Percentiles rank a stretch among this genome's conserved stretches.
Evolutionary conservation across 208 protist genomes (phyloP).

Genomic region (Porcisia deanei): DNA sequence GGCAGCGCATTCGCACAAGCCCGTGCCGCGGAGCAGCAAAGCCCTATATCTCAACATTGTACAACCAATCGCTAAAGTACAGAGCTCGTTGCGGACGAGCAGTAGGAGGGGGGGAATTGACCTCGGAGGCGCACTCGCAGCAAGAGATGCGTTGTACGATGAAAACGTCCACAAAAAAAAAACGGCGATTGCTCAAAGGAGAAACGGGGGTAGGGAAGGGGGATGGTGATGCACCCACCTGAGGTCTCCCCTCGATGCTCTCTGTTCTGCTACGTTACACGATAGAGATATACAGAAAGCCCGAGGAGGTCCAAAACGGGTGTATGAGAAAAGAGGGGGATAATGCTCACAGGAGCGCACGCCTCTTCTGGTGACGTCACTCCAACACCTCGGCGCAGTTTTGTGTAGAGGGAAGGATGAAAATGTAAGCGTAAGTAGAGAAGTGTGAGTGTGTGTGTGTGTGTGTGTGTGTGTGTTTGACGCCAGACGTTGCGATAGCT

Average conservation of each 20-base stretch:
- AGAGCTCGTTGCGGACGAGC: not conserved
- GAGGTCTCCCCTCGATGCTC: not conserved
- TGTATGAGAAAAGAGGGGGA: not conserved
- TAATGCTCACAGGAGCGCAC: not conserved
- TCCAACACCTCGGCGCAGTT: not conserved
- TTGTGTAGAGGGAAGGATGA: not conserved
- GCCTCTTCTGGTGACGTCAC: not conserved
- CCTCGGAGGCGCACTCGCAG: not conserved
- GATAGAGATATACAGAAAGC: not conserved
- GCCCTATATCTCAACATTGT: constrained; percentile 1
- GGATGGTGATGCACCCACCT: not conserved
- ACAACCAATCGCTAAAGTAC: not conserved
- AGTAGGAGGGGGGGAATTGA: too few species aligned
- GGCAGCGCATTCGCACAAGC: not conserved
- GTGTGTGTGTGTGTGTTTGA: not conserved
- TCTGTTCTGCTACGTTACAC: not conserved
- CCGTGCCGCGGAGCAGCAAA: constrained; percentile 1
- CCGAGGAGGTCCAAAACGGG: not conserved
- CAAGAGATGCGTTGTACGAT: not conserved
- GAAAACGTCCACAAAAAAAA: not conserved
- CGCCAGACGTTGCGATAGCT: not conserved
- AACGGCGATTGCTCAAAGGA: not conserved
- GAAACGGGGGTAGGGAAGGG: not conserved
- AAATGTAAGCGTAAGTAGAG: not conserved
- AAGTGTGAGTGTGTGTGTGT: not conserved